Percentiles rank a stretch among this genome's conserved stretches.
Evolutionary conservation across 257 asterid genomes (phyloP).

Genomic region (Paulownia fortunei): DNA sequence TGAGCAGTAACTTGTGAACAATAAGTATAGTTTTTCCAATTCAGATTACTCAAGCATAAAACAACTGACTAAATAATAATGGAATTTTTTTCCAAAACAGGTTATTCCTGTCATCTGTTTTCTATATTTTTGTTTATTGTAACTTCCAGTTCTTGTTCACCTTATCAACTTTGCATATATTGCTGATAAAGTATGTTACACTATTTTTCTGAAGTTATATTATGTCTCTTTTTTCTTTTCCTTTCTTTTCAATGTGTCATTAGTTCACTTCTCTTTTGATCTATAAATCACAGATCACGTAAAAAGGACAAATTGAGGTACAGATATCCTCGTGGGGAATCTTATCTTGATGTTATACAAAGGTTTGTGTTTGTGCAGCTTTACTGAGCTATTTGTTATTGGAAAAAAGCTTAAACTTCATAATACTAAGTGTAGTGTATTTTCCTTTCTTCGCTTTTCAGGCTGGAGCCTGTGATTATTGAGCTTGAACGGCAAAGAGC

Average conservation of each 20-base stretch:
- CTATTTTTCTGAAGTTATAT: neutral
- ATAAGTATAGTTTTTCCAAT: neutral
- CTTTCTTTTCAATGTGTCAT: neutral
- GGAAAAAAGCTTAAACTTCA: conserved; percentile 23
- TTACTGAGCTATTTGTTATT: neutral
- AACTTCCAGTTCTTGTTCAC: neutral
- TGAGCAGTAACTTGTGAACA: neutral
- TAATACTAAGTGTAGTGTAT: conserved; percentile 16
- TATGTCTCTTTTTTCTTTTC: neutral
- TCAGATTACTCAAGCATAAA: neutral
- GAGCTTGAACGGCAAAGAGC: conserved; percentile 99
- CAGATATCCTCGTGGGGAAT: conserved; percentile 98
- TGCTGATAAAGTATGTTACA: neutral
- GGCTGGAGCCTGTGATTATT: conserved; percentile 97
- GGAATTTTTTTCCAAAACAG: neutral
- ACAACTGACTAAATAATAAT: neutral
- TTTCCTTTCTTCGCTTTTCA: conserved; percentile 39
- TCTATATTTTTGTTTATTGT: neutral
- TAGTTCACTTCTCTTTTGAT: conserved; percentile 25
- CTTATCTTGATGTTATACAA: conserved; percentile 98
- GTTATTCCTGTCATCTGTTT: neutral
- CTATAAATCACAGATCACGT: conserved; percentile 64
- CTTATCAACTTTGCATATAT: neutral
- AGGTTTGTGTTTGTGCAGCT: conserved; percentile 61
- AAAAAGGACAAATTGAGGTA: conserved; percentile 96